phyloP scores from a whole-genome alignment of 1,284 basidiomycete genomes.

The Heterobasidion irregulare region DNA sequence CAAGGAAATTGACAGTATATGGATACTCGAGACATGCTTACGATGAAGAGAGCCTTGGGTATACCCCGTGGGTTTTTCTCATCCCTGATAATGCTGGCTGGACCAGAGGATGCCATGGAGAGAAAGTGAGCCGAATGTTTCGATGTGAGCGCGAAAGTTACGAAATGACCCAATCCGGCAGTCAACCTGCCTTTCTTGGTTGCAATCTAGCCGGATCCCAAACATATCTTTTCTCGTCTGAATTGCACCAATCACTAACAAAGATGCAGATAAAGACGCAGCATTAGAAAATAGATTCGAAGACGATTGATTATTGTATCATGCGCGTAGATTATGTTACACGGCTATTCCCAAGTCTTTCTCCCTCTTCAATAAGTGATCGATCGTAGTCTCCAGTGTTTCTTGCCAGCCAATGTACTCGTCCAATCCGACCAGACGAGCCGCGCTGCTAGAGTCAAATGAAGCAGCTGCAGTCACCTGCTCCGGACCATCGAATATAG shows the following conservation, averaged over 20 bases:
- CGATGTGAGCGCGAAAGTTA: not conserved
- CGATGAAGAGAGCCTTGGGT: constrained; percentile 92
- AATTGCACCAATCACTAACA: too few relatives aligned
- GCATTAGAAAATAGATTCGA: too few relatives aligned
- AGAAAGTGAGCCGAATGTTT: too few relatives aligned
- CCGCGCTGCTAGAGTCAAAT: not conserved
- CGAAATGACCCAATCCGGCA: not conserved
- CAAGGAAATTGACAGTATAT: not conserved
- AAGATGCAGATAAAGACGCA: too few relatives aligned
- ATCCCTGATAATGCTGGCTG: constrained; percentile 21
- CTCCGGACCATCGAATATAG: not conserved
- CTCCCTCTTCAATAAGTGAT: not conserved
- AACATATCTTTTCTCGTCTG: too few relatives aligned
- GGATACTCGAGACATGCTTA: constrained; percentile 32
- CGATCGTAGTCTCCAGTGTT: not conserved
- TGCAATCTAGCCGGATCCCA: too few relatives aligned
- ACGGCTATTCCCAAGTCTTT: not conserved
- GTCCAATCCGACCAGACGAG: not conserved
- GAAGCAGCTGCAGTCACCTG: not conserved
- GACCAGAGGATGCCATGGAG: constrained; percentile 26
- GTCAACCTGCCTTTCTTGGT: too few relatives aligned
- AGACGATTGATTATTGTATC: too few relatives aligned
- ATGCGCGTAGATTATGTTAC: too few relatives aligned
- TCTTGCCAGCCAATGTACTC: not conserved
- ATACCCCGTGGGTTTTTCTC: constrained; percentile 87